These are phyloP conservation scores for Salvia splendens DNA, from an alignment of 257 asterid genomes.

Conservation along the genomic window DNA sequence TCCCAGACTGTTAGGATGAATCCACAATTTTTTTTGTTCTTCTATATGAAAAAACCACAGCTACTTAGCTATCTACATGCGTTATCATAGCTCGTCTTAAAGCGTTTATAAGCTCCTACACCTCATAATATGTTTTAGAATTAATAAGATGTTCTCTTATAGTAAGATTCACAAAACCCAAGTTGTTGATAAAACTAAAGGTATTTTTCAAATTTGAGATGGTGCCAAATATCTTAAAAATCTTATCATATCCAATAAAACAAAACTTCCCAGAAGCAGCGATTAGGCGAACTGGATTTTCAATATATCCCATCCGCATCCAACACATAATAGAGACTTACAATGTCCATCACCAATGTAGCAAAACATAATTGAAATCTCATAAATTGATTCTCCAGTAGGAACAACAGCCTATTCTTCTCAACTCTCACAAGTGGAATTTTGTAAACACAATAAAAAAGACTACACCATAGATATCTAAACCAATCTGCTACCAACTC, in stretches of 20 bases:
- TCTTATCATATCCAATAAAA: conserved; percentile 5
- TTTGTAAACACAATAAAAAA: background rate
- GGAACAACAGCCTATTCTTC: background rate
- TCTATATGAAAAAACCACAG: too few relatives aligned
- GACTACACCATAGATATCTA: conserved; percentile 3
- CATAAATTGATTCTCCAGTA: conserved; percentile 16
- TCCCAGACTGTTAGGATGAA: background rate
- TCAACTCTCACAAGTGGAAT: conserved; percentile 2
- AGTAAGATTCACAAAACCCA: background rate
- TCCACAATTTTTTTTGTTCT: too few relatives aligned
- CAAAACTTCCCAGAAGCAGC: background rate
- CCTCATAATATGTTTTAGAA: background rate
- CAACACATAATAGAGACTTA: conserved; percentile 14
- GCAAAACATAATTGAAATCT: background rate
- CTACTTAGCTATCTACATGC: too few relatives aligned
- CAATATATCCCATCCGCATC: background rate
- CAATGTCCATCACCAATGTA: conserved; percentile 4
- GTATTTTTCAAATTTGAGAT: background rate
- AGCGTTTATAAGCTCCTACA: too few relatives aligned
- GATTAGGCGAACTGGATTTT: background rate
- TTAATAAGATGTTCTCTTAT: background rate
- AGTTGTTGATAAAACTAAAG: background rate
- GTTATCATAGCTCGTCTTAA: too few relatives aligned
- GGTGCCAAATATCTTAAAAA: background rate
- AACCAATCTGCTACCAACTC: conserved; percentile 1